A percentile compares a stretch with the other conserved stretches of the same genome.
Evolutionary conservation across 169 alveolate species (phyloP).

Genomic region (Haemoproteus tartakovskyi): DNA sequence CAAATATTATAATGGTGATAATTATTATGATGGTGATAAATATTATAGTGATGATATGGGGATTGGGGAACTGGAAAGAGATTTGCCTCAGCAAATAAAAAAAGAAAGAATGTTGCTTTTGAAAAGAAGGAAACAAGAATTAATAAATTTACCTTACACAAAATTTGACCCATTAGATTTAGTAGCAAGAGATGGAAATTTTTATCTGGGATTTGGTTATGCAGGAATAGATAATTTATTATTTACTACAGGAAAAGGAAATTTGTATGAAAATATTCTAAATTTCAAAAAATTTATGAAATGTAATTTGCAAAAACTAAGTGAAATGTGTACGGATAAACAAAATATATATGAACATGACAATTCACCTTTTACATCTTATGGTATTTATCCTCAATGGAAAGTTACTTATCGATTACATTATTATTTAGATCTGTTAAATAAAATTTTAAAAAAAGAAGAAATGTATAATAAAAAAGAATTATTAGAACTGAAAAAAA

Average conservation of each 20-base stretch:
- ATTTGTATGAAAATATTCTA: slow-evolving; percentile 72
- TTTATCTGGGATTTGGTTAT: slow-evolving; percentile 82
- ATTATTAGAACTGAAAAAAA: background rate
- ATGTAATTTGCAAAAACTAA: slow-evolving; percentile 29
- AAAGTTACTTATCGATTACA: slow-evolving; percentile 28
- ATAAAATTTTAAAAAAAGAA: slow-evolving; percentile 39
- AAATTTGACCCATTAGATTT: slow-evolving; percentile 80
- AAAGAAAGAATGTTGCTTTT: slow-evolving; percentile 55
- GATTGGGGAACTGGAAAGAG: too few relatives aligned
- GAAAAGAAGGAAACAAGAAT: slow-evolving; percentile 28
- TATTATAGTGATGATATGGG: too few relatives aligned
- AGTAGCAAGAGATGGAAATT: slow-evolving; percentile 85
- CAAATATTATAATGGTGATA: too few relatives aligned
- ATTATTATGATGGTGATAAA: too few relatives aligned
- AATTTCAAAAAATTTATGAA: slow-evolving; percentile 37
- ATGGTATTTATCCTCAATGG: slow-evolving; percentile 53
- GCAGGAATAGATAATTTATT: slow-evolving; percentile 71
- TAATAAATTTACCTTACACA: slow-evolving; percentile 69
- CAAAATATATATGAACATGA: slow-evolving; percentile 40
- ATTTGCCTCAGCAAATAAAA: slow-evolving; percentile 48
- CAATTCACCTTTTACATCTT: slow-evolving; percentile 45
- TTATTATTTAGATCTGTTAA: slow-evolving; percentile 12
- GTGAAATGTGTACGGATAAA: slow-evolving; percentile 61
- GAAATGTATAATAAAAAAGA: background rate
- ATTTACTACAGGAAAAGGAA: slow-evolving; percentile 79